Conservation (phyloP, 306 rosid species). For the Quercus cerris region DNA sequence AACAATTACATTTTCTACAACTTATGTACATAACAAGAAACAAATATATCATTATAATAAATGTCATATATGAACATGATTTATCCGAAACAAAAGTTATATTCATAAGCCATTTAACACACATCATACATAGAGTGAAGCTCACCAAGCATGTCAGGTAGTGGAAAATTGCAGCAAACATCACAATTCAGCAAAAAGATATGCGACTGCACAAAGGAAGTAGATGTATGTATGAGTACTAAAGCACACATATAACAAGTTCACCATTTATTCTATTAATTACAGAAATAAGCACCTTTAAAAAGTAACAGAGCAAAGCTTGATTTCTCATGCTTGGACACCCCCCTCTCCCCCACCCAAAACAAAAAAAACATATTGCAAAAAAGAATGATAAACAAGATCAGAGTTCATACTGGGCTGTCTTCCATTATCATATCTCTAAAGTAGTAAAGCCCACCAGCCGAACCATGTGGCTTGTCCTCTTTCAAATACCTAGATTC, state of each 20-base stretch:
- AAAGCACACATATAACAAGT: not conserved
- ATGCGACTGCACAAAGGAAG: conserved; percentile 66
- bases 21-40: not conserved
- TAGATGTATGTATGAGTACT: conserved; percentile 17
- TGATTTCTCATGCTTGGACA: not conserved
- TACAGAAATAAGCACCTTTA: not conserved
- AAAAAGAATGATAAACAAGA: not conserved
- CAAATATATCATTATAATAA: conserved; percentile 12
- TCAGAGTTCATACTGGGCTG: conserved; percentile 55
- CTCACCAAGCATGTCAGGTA: conserved; percentile 87
- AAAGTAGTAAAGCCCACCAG: conserved; percentile 82
- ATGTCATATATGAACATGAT: not conserved
- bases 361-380: not conserved
- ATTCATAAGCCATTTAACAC: not conserved
- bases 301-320: not conserved
- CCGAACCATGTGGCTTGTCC: conserved; percentile 97
- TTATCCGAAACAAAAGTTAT: not conserved
- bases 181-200: conserved; percentile 88
- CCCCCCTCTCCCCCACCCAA: no score
- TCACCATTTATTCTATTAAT: not conserved
- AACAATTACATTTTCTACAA: conserved; percentile 10
- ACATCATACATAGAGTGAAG: not conserved
- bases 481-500: conserved; percentile 82
- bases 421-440: conserved; percentile 92
- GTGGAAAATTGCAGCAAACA: conserved; percentile 95